Conservation (phyloP, 2,329 filamentous ascomycete species). For the Fusarium sp. region DNA sequence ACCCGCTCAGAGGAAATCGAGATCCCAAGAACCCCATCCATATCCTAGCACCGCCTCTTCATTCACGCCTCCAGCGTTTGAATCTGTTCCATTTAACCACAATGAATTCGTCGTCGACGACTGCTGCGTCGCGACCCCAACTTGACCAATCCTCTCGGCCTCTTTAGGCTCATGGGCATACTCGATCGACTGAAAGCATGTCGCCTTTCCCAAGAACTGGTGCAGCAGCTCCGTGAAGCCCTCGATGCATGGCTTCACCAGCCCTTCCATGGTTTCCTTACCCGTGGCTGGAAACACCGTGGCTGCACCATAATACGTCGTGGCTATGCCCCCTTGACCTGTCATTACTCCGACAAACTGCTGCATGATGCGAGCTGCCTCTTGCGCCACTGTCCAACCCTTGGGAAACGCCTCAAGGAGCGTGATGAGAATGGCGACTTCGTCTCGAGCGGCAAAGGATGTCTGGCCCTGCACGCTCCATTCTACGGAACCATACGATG, state of each 20-base stretch:
- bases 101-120: conserved; percentile 39
- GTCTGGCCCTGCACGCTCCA: conserved; percentile 36
- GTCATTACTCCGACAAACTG: conserved; percentile 47
- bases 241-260: conserved; percentile 39
- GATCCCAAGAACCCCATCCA: conserved; percentile 48
- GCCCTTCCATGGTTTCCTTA: conserved; percentile 38
- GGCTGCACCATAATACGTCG: conserved; percentile 37
- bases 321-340: conserved; percentile 35
- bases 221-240: conserved; percentile 50
- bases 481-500: conserved; percentile 26
- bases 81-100: conserved; percentile 39
- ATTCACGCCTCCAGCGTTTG: conserved; percentile 31
- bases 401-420: conserved; percentile 58
- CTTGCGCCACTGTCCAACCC: conserved; percentile 54
- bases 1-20: conserved; percentile 45
- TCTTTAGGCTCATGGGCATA: conserved; percentile 40
- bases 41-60: conserved; percentile 45
- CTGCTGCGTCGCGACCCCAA: conserved; percentile 28
- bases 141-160: conserved; percentile 17
- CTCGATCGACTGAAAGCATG: conserved; percentile 48
- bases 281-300: conserved; percentile 28
- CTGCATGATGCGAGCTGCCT: conserved; percentile 55
- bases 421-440: conserved; percentile 53
- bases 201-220: conserved; percentile 54
- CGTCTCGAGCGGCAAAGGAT: conserved; percentile 54